A percentile compares a stretch with the other conserved stretches of the same genome.
Evolutionary conservation across 768 basidiomycete genomes (phyloP).

Genomic region (Pulveroboletus sp.): DNA sequence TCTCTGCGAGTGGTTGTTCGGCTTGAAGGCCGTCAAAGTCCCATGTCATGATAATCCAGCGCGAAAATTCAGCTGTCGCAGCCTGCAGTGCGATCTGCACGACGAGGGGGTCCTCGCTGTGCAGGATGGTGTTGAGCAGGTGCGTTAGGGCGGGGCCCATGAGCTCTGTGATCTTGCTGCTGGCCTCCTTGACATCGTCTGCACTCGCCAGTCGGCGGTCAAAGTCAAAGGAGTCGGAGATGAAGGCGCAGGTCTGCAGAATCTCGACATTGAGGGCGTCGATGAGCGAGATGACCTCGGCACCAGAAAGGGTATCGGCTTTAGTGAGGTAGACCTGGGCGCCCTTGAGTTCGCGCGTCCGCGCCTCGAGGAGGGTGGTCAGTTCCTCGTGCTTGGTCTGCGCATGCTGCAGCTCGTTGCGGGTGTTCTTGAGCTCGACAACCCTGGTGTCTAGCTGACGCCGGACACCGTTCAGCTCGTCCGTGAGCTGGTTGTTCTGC

Average conservation of each 20-base stretch:
- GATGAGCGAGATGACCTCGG: conserved; percentile 39
- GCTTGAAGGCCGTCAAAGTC: conserved; percentile 31
- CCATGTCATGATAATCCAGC: conserved; percentile 36
- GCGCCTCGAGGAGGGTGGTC: conserved; percentile 30
- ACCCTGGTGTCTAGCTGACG: conserved; percentile 26
- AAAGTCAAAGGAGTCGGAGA: conserved; percentile 40
- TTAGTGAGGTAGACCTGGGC: conserved; percentile 44
- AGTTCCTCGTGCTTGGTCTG: conserved; percentile 27
- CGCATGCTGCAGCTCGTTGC: conserved; percentile 26
- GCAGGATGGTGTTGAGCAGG: conserved; percentile 22
- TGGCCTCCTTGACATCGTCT: conserved; percentile 29
- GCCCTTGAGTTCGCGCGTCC: conserved; percentile 39
- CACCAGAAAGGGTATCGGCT: conserved; percentile 41
- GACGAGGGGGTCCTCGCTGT: conserved; percentile 37
- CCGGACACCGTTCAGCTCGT: conserved; percentile 13
- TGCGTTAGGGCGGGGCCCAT: conserved; percentile 28
- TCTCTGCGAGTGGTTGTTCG: conserved; percentile 27
- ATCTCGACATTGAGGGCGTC: conserved; percentile 48
- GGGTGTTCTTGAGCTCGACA: conserved; percentile 22
- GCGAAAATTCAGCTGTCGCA: conserved; percentile 29
- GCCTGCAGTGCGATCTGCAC: conserved; percentile 38
- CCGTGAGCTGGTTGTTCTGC: conserved; percentile 11
- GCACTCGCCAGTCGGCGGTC: conserved; percentile 16
- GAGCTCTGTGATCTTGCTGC: conserved; percentile 28
- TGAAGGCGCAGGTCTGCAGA: conserved; percentile 43